Percentiles rank a stretch among this genome's conserved stretches.
Evolutionary conservation across 208 protist species (phyloP).

Genomic region (Leishmania martiniquensis): DNA sequence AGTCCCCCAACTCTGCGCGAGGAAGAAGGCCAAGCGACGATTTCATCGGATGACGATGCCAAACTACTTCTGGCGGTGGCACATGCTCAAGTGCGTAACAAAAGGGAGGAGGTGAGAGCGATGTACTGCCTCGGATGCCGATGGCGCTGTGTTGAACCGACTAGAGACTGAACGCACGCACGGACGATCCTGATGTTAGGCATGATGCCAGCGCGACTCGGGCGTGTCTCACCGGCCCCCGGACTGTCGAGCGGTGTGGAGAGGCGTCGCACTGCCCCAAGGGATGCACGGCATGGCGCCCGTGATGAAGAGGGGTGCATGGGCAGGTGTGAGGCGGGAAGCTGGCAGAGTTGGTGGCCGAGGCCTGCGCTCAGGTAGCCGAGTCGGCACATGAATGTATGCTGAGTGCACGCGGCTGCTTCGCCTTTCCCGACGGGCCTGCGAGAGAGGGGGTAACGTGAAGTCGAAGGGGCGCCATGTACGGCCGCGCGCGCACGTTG

Average conservation of each 20-base stretch:
- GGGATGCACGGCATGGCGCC: not conserved
- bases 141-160: not conserved
- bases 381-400: not conserved
- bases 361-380: not conserved
- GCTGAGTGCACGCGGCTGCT: not conserved
- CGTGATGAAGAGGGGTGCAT: not conserved
- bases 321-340: not conserved
- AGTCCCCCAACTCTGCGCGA: not conserved
- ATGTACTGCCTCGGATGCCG: not conserved
- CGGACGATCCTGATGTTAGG: not conserved
- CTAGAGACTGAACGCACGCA: not conserved
- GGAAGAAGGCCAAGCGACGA: too few species aligned
- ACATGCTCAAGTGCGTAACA: not conserved
- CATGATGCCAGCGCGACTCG: not conserved
- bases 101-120: not conserved
- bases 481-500: not conserved
- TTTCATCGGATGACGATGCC: not conserved
- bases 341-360: not conserved
- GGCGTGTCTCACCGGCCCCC: not conserved
- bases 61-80: not conserved
- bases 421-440: too few species aligned
- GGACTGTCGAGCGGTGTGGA: not conserved
- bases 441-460: too few species aligned
- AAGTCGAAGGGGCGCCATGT: too few species aligned
- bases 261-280: not conserved